These are phyloP conservation scores for Setaria italica DNA, from an alignment of 202 grass and related monocot genomes.

Conservation along the genomic window DNA sequence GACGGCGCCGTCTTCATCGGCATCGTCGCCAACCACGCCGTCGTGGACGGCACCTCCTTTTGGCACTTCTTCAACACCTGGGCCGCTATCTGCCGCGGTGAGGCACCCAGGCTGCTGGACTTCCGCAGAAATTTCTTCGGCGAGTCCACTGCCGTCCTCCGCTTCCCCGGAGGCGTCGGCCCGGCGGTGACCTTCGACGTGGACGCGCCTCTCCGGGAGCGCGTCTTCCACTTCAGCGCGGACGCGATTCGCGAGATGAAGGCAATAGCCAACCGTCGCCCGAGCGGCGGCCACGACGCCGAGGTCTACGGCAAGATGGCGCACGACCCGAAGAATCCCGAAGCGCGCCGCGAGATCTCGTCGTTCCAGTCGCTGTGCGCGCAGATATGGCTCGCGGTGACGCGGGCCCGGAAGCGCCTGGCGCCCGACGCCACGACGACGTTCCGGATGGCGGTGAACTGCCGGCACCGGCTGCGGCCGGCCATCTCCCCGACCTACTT, in stretches of 20 bases:
- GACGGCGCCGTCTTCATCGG: constrained; percentile 89
- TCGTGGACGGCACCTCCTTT: constrained; percentile 94
- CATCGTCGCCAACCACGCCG: constrained; percentile 79
- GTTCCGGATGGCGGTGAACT: constrained; percentile 96
- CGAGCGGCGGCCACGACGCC: constrained; percentile 20
- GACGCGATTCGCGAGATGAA: constrained; percentile 73
- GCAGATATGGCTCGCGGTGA: constrained; percentile 81
- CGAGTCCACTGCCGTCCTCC: constrained; percentile 79
- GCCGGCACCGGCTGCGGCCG: constrained; percentile 75
- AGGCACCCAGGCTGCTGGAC: constrained; percentile 57
- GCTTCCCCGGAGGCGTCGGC: constrained; percentile 63
- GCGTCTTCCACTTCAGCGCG: constrained; percentile 83
- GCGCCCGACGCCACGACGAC: constrained; percentile 60
- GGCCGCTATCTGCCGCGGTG: constrained; percentile 81
- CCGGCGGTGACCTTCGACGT: constrained; percentile 80
- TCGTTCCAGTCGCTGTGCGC: constrained; percentile 96
- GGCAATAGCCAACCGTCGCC: constrained; percentile 54
- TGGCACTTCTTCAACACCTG: constrained; percentile 96
- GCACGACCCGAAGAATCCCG: constrained; percentile 61
- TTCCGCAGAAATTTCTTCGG: constrained; percentile 87
- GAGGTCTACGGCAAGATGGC: constrained; percentile 77
- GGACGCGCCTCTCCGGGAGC: constrained; percentile 75
- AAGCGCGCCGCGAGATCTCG: constrained; percentile 62
- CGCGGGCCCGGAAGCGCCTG: constrained; percentile 71
- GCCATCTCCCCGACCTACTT: constrained; percentile 69